Conservation (phyloP, 108 stramenopile species). For the Skeletonema costatum region DNA sequence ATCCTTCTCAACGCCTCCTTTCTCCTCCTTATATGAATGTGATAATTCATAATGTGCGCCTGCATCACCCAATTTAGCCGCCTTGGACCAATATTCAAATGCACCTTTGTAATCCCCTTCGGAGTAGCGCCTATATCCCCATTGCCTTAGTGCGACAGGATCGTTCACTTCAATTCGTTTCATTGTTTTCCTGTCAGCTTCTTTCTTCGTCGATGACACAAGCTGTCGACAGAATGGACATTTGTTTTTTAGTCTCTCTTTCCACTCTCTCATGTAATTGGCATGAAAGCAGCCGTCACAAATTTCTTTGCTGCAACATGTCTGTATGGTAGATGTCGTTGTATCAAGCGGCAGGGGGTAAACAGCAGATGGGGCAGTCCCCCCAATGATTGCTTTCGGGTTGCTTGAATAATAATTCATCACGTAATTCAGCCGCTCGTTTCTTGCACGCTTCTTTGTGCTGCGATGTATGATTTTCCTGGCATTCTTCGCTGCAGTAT, state of each 20-base stretch:
- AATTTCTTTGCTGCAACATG: not conserved
- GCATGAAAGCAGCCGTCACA: not conserved
- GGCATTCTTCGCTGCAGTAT: too few relatives aligned
- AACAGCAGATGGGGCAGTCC: not conserved
- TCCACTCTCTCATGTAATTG: not conserved
- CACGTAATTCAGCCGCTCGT: too few relatives aligned
- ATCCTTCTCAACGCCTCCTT: not conserved
- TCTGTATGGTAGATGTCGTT: not conserved
- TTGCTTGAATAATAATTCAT: too few relatives aligned
- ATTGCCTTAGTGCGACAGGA: not conserved
- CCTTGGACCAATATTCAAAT: not conserved
- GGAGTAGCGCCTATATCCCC: not conserved
- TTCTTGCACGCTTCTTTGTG: too few relatives aligned
- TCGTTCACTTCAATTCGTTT: slow-evolving; percentile 1
- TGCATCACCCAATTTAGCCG: not conserved
- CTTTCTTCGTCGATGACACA: not conserved
- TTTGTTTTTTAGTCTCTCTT: not conserved
- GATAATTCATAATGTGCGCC: not conserved
- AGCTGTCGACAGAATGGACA: slow-evolving; percentile 3
- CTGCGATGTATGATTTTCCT: too few relatives aligned
- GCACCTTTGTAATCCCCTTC: not conserved
- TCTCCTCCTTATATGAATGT: too few relatives aligned
- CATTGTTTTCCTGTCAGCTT: not conserved
- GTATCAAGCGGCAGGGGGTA: not conserved
- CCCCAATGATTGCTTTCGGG: too few relatives aligned